These are phyloP conservation scores for Diaporthe australafricana DNA, from an alignment of 2,329 filamentous ascomycete species.

Conservation along the genomic window DNA sequence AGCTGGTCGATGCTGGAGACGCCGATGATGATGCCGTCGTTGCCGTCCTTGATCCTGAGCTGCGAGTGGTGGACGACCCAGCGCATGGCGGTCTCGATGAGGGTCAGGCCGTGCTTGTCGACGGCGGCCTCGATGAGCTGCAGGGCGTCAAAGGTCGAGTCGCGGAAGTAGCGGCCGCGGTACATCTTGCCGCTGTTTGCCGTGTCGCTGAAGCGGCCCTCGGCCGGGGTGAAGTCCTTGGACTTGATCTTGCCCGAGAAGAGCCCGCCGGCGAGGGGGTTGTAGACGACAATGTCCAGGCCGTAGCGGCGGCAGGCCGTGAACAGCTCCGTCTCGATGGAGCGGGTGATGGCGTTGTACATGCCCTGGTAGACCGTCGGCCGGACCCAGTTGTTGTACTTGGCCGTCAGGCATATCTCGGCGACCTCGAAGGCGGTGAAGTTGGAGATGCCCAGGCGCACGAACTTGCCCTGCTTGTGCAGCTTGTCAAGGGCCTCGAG, in stretches of 20 bases:
- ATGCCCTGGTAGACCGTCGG: conserved; percentile 84
- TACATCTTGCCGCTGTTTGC: conserved; percentile 65
- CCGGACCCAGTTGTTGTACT: conserved; percentile 82
- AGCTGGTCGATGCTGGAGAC: conserved; percentile 69
- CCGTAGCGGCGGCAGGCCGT: conserved; percentile 80
- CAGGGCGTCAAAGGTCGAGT: conserved; percentile 72
- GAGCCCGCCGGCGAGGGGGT: conserved; percentile 83
- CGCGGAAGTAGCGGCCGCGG: conserved; percentile 78
- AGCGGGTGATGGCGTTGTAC: conserved; percentile 85
- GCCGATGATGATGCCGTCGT: conserved; percentile 71
- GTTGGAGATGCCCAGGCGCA: conserved; percentile 83
- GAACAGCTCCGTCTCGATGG: conserved; percentile 80
- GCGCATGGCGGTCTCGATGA: conserved; percentile 79
- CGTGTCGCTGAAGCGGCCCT: conserved; percentile 77
- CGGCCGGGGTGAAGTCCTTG: conserved; percentile 68
- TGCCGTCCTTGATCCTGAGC: conserved; percentile 62
- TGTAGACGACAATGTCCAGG: conserved; percentile 84
- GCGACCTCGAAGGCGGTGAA: conserved; percentile 90
- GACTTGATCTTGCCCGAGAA: conserved; percentile 85
- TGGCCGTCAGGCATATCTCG: conserved; percentile 83
- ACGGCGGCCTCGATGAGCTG: conserved; percentile 75
- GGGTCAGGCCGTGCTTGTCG: conserved; percentile 73
- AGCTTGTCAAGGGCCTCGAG: conserved; percentile 82
- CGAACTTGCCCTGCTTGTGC: conserved; percentile 88
- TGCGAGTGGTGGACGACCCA: conserved; percentile 80